phyloP scores from a whole-genome alignment of 116 monocot species.

The Dioscorea cayenensis region DNA sequence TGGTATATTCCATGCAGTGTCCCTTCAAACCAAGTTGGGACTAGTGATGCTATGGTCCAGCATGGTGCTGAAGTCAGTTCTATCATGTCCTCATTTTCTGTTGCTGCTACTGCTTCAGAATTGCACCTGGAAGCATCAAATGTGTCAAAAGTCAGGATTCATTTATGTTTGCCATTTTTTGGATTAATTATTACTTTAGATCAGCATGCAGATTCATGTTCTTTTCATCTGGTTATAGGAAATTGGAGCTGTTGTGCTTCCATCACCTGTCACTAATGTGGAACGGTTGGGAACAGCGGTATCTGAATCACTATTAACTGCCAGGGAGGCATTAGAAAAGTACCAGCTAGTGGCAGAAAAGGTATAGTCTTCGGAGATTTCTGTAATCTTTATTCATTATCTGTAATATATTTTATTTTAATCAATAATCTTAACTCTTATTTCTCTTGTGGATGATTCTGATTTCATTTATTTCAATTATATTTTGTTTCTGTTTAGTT shows the following conservation, averaged over 20 bases:
- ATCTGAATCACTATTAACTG: constrained; percentile 51
- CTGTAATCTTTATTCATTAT: background rate
- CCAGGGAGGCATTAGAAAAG: constrained; percentile 82
- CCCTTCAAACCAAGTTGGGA: constrained; percentile 25
- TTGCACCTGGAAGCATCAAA: constrained; percentile 40
- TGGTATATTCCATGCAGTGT: constrained; percentile 14
- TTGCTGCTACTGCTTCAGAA: constrained; percentile 36
- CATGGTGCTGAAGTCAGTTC: constrained; percentile 34
- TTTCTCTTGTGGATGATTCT: background rate
- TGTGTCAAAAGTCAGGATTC: constrained; percentile 30
- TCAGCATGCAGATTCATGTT: constrained; percentile 12
- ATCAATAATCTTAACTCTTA: background rate
- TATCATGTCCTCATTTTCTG: constrained; percentile 30
- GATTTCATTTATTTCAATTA: background rate
- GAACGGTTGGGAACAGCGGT: constrained; percentile 34
- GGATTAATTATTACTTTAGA: background rate
- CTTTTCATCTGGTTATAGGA: constrained; percentile 43
- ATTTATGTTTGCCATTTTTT: too few relatives aligned
- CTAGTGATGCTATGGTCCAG: constrained; percentile 31
- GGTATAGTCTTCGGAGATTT: constrained; percentile 23
- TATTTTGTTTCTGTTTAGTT: constrained; percentile 40
- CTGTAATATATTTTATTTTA: background rate
- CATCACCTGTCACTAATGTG: constrained; percentile 24
- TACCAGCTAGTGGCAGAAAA: constrained; percentile 72
- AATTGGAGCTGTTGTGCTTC: constrained; percentile 32